These are phyloP conservation scores for Scutellaria galericulata DNA, from an alignment of 257 asterid genomes.

Conservation along the genomic window DNA sequence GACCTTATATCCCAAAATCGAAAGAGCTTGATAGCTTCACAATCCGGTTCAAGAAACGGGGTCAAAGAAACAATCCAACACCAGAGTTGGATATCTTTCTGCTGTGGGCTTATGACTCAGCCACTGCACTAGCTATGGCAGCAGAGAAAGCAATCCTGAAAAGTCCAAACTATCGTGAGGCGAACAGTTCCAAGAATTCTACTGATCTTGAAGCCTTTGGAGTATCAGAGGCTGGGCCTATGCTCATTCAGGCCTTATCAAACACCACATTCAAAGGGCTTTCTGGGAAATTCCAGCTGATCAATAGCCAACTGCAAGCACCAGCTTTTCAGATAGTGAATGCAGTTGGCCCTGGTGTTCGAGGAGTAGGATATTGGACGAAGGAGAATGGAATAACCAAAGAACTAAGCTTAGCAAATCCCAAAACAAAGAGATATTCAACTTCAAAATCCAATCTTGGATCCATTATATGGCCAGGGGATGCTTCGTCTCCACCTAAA, in stretches of 20 bases:
- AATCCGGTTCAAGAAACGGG: conserved; percentile 18
- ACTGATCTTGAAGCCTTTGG: conserved; percentile 42
- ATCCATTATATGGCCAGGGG: conserved; percentile 62
- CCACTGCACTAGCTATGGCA: conserved; percentile 45
- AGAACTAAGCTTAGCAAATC: conserved; percentile 17
- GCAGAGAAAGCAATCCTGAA: conserved; percentile 34
- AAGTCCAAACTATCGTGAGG: not conserved
- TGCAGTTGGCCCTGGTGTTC: conserved; percentile 43
- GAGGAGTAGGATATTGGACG: conserved; percentile 57
- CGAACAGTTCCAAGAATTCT: conserved; percentile 29
- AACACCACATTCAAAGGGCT: conserved; percentile 44
- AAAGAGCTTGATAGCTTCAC: conserved; percentile 35
- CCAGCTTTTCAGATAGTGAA: conserved; percentile 52
- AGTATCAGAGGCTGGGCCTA: conserved; percentile 36
- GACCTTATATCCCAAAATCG: conserved; percentile 33
- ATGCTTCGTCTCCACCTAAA: conserved; percentile 39
- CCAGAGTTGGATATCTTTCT: conserved; percentile 32
- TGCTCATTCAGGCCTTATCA: conserved; percentile 38
- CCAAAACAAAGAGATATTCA: conserved; percentile 7
- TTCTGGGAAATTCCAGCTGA: conserved; percentile 46
- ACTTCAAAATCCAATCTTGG: conserved; percentile 41
- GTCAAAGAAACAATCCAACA: not conserved
- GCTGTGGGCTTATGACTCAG: conserved; percentile 48
- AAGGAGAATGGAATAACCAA: conserved; percentile 40
- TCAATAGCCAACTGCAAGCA: conserved; percentile 51